Base-by-base conservation (phyloP, 73 alveolate genomes). In the Halteria grandinella region DNA sequence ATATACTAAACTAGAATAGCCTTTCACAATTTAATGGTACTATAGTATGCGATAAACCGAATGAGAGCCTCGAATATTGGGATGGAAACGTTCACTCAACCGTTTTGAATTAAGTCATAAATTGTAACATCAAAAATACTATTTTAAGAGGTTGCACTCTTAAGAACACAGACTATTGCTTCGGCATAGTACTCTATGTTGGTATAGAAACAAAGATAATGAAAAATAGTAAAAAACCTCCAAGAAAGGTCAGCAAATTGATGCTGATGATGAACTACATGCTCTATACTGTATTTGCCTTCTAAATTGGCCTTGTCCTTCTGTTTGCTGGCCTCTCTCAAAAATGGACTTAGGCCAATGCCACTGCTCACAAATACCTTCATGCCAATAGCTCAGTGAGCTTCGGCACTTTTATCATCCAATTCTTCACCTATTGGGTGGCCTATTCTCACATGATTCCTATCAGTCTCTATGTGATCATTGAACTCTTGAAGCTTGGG, bases 361-460 rank as follows among this genome's bases (percentile, higher is more conserved):
- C 60, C 5, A 45, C 55, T 17, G 14, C 5, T 14, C 55, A 71
- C 20, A 6, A 15, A 1, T 84, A 84, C 41, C 47, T 84, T 0
- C 49, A 75, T 47, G 25, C 75, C 21, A 28, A 40, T 4, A 7
- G 52, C 27, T 36, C 12, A 14, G 32, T 28, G 5, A 39, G 24
- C 3, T 74, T 62, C 6, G 43, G 29, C 18, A 28, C 58, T 62
- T 69, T 84, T 74, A 0, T 86, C 44, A 58, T 71, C 52, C 57
- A 87, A 69, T 70, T 95, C 52, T 69, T 95, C 11, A 91, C 97
- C 24, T 95, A 86, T 76, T 95, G 94, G 88, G 90, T 95, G 15
- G 96, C 95, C 33, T 95, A 92, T 60, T 91, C 97, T 53, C 97
- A 95, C 45, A 60, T 97, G 91, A 97, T 97, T 44, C 99, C 99